Base-by-base conservation (phyloP, 805 yeast species). In the Nakazawaea pomicola region DNA sequence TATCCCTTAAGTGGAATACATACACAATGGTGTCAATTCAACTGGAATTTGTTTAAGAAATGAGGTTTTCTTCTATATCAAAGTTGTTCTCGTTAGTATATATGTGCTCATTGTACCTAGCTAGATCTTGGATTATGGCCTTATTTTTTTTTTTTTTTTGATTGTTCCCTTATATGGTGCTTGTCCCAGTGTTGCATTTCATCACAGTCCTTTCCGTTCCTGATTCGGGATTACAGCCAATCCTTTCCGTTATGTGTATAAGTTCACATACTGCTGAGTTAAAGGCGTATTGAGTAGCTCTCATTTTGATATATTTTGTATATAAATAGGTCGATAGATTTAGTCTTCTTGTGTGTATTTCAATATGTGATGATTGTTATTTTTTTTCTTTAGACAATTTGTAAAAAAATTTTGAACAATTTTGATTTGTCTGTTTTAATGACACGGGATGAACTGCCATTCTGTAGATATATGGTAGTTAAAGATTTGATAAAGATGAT, bases 11-110 rank as follows among this genome's bases (percentile, higher is more conserved):
- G 25, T 23, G 7, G 9, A 3, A 28, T 28, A 46, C 49, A 20
- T 42, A 45, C 48, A 74, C 49, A 76, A 64, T 55, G 82, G 82
- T 44, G 77, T 72, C 53, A 76, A 59, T 61, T 76, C 82, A 41
- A 75, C 70, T 53, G 81, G 81, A 41, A 75, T 50, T 32, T 29
- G 45, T 33, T 46, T 57, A 33, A 57, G 29, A 49, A 53, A 47
- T 11, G 51, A 41, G 8, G 46, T 27, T 33, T 51, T 44, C 34
- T 51, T 48, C 45, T 49, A 41, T 29, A 38, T n/a, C 4, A 28
- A 8, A 12, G n/a, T 14, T 15, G 7, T 27, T n/a, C 25, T n/a
- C 5, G 29, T 35, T 27, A 29, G 24, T 27, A 27, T 36, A 33
- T 23, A 31, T 24, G 25, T n/a, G n/a, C n/a, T n/a, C n/a, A n/a